These are phyloP conservation scores for Diplodia seriata DNA, from an alignment of 2,329 filamentous ascomycete genomes.

Conservation along the genomic window DNA sequence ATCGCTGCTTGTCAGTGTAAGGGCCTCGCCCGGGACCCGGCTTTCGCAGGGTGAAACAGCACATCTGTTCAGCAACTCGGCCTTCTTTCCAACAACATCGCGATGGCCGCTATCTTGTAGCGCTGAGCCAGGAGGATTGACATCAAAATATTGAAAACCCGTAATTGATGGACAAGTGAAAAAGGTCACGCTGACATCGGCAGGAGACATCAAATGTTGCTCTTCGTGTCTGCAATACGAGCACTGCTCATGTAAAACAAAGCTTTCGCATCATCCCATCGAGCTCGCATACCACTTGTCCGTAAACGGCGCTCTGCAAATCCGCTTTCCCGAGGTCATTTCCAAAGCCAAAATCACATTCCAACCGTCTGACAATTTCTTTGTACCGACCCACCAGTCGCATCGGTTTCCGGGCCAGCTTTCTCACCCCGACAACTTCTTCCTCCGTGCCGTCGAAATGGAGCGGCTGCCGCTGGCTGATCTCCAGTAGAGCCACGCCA, in stretches of 20 bases:
- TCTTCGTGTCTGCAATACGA: neutral
- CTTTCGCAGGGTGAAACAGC: neutral
- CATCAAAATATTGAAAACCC: neutral
- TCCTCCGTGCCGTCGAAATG: neutral
- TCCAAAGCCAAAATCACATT: neutral
- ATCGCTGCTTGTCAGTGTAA: neutral
- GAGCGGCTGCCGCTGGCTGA: neutral
- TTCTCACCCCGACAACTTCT: neutral
- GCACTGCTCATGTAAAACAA: neutral
- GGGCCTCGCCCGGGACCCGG: neutral
- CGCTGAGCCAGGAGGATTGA: neutral
- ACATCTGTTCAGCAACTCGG: neutral
- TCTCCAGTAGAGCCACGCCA: neutral
- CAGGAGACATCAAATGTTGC: neutral
- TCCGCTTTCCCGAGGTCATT: neutral
- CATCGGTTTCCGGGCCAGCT: neutral
- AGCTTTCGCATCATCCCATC: neutral
- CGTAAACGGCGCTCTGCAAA: neutral
- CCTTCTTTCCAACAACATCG: neutral
- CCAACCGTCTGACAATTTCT: neutral
- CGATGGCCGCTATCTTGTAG: neutral
- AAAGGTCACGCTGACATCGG: neutral
- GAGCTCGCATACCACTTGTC: neutral
- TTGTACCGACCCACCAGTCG: neutral
- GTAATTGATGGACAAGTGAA: neutral